Base-by-base conservation (phyloP, 345 rosid species). In the Draba incana region DNA sequence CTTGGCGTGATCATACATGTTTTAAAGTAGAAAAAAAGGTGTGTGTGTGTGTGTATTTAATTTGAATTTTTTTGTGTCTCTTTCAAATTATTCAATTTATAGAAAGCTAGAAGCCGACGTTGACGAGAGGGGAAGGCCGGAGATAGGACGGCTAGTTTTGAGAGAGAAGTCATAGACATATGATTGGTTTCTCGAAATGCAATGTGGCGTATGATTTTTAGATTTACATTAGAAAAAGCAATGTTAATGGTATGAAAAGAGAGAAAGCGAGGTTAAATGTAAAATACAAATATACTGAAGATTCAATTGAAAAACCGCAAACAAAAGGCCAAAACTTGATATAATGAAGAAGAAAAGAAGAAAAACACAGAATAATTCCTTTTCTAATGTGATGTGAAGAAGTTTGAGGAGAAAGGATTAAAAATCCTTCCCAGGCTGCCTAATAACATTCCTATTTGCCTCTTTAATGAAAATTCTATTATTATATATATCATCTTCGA, bases 291-390 rank as follows among this genome's bases (percentile, higher is more conserved):
- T 61, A 43, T 51, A 41, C 50, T 23, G 31, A 20, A 60, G 51
- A 42, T 61, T 55, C 13, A 42, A 31, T 20, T 30, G 33, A 7
- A 42, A 35, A 31, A 66, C 33, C 33, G 1, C 4, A 30, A 10
- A 48, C 33, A 48, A 5, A 24, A 57, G 77, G 51, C 71, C 77
- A 73, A 65, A 73, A 73, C 16, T 65, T 50, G 71, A 62, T 60
- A 59, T 49, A 28, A 51, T 13, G 42, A 15, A 39, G 20, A 45
- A 5, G 12, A 20, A 20, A 61, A 5, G 10, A 16, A 35, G 15
- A 27, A 41, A 52, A 39, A 65, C 30, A 54, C 35, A 45, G 30
- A 31, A 33, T 24, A 42, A 24, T 57, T 62, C 30, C 11, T 28
- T 71, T 62, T 64, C 35, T 25, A 52, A 59, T 66, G 62, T 59